These are phyloP conservation scores for Daldinia loculata DNA, from an alignment of 495 filamentous ascomycete species.

Conservation along the genomic window DNA sequence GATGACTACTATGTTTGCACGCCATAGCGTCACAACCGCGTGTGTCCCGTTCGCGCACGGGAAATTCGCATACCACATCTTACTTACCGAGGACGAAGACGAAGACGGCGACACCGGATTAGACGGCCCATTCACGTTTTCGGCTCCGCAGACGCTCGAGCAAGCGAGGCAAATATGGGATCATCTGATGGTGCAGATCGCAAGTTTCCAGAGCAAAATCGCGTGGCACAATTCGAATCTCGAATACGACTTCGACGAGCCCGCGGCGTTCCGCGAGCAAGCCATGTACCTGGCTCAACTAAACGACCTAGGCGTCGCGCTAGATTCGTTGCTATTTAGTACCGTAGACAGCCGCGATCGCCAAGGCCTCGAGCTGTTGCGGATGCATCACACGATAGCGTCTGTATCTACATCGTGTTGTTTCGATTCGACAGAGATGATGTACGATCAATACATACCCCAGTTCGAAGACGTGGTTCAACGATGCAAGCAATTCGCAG, in stretches of 20 bases:
- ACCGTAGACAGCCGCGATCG: slow-evolving; percentile 28
- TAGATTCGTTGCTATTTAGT: slow-evolving; percentile 25
- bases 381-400: slow-evolving; percentile 28
- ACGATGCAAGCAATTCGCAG: slow-evolving; percentile 28
- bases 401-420: slow-evolving; percentile 31
- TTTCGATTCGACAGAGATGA: slow-evolving; percentile 40
- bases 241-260: slow-evolving; percentile 38
- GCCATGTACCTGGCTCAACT: slow-evolving; percentile 29
- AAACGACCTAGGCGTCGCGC: slow-evolving; percentile 27
- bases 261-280: slow-evolving; percentile 26
- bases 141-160: slow-evolving; percentile 30
- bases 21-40: slow-evolving; percentile 35
- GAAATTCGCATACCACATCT: slow-evolving; percentile 41
- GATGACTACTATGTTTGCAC: slow-evolving; percentile 40
- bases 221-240: slow-evolving; percentile 36
- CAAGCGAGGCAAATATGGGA: slow-evolving; percentile 35
- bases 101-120: slow-evolving; percentile 18
- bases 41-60: slow-evolving; percentile 39
- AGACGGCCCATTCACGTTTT: slow-evolving; percentile 26
- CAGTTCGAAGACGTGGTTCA: slow-evolving; percentile 39
- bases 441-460: slow-evolving; percentile 37
- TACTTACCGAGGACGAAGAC: slow-evolving; percentile 36
- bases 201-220: slow-evolving; percentile 35
- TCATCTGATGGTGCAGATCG: slow-evolving; percentile 27
- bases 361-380: slow-evolving; percentile 33